Base-by-base conservation (phyloP, 2,329 filamentous ascomycete species). In the Phoma sp. region DNA sequence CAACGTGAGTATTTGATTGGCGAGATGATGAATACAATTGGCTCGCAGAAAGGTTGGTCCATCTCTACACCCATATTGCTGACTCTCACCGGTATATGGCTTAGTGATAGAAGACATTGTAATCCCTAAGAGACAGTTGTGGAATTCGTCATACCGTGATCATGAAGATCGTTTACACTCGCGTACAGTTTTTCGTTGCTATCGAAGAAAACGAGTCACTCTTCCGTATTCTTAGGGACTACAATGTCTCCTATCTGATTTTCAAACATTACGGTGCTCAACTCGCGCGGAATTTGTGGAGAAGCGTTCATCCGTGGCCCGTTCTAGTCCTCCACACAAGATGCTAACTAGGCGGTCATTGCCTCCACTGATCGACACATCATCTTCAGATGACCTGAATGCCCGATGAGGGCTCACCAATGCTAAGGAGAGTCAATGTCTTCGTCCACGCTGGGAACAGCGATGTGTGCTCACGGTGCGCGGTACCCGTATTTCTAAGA, bases 371-470 rank as follows among this genome's bases (percentile, higher is more conserved):
- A 88, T 77, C 49, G 87, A 80, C 47, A 88, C 81, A 64, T 86
- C 84, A 8, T 85, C 85, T 54, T 88, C 85, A 21, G 74, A 75
- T 2, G 85, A 87, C 65, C 81, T 81, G 76, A 87, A 99, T 0
- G 91, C 91, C 64, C 89, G 86, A 74, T 99, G 98, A 0, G 95
- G 95, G 0, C 98, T 95, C 69, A 99, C 97, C 0, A 91, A 96
- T 19, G 94, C 91, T 93, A 53, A 17, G 54, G 33, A 57, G 6
- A 12, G 58, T 55, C 25, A 63, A 43, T 37, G 19, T 19, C 37
- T 36, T 15, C 27, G 31, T 40, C 22, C n/a, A 22, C 27, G 21
- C 19, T 43, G 8, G 9, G 5, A 45, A 9, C 22, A 49, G 12
- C 8, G 13, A 36, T 17, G 10, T 43, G 25, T 27, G 73, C 79